These are phyloP conservation scores for Cymbopogon citratus DNA, from an alignment of 176 grass and related monocot genomes.

Conservation along the genomic window DNA sequence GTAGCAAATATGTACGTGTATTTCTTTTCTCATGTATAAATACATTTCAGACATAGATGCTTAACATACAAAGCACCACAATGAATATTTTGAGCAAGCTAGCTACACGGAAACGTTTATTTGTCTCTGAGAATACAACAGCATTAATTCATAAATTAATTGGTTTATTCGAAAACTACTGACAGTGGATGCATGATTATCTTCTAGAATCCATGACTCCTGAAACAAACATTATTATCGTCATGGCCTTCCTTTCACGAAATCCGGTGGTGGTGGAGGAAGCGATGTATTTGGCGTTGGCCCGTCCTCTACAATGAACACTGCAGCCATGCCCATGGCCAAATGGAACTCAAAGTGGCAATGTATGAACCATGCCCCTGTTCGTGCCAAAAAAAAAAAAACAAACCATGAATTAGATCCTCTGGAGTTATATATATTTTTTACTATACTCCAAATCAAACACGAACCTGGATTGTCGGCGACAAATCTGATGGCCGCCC, in stretches of 20 bases:
- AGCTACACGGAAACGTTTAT: not conserved
- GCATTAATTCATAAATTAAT: not conserved
- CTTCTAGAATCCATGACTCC: not conserved
- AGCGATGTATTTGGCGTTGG: not conserved
- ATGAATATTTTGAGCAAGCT: no score
- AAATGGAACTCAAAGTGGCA: constrained; percentile 34
- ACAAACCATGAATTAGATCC: not conserved
- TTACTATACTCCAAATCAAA: no score
- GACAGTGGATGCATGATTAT: not conserved
- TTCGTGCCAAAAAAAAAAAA: not conserved
- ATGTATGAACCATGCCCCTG: constrained; percentile 30
- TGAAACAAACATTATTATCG: not conserved
- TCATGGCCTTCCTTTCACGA: not conserved
- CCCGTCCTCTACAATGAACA: constrained; percentile 22
- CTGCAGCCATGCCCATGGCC: constrained; percentile 11
- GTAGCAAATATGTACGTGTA: no score
- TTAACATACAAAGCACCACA: no score
- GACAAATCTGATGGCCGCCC: constrained; percentile 21
- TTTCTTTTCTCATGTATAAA: no score
- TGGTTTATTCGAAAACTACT: not conserved
- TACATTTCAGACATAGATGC: no score
- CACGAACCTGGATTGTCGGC: constrained; percentile 42
- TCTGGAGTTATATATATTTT: no score
- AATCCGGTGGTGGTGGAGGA: not conserved
- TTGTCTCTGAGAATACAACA: not conserved